These are phyloP conservation scores for Kodamaea fukazawae DNA, from an alignment of 805 yeast species.

Conservation along the genomic window DNA sequence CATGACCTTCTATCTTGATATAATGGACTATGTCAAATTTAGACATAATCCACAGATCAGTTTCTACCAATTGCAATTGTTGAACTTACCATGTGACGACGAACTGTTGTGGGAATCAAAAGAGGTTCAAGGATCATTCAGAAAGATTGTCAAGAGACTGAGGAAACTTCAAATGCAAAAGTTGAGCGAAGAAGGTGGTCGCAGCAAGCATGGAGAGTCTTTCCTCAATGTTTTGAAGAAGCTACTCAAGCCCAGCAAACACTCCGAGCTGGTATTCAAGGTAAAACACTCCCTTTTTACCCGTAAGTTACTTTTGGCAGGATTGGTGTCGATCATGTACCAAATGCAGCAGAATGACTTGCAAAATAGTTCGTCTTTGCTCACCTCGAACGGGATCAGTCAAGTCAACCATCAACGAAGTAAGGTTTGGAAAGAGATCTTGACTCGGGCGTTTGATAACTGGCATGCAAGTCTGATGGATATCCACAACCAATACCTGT, in stretches of 20 bases:
- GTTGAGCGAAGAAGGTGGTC: slow-evolving; percentile 2
- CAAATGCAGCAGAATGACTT: slow-evolving; percentile 73
- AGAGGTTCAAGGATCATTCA: slow-evolving; percentile 39
- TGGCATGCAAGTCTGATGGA: slow-evolving; percentile 54
- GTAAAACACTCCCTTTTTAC: slow-evolving; percentile 49
- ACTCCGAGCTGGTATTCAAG: slow-evolving; percentile 31
- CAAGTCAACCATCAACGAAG: slow-evolving; percentile 25
- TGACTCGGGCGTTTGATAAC: slow-evolving; percentile 67
- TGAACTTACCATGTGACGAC: slow-evolving; percentile 42
- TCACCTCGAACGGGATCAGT: slow-evolving; percentile 18
- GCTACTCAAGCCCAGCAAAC: slow-evolving; percentile 50
- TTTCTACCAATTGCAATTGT: slow-evolving; percentile 38
- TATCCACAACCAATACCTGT: slow-evolving; percentile 13
- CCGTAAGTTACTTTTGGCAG: slow-evolving; percentile 63
- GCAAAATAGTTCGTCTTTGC: slow-evolving; percentile 47
- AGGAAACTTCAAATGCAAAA: slow-evolving; percentile 21
- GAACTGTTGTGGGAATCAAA: slow-evolving; percentile 37
- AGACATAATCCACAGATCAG: slow-evolving; percentile 59
- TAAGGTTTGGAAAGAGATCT: slow-evolving; percentile 64
- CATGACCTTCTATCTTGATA: slow-evolving; percentile 79
- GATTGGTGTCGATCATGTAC: slow-evolving; percentile 61
- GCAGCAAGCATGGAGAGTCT: slow-evolving; percentile 20
- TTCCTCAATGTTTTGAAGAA: slow-evolving; percentile 59
- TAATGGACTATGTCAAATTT: slow-evolving; percentile 72
- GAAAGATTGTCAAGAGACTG: slow-evolving; percentile 36